phyloP scores from a whole-genome alignment of 805 yeast genomes.

The Kodamaea kaohsiungensis region DNA sequence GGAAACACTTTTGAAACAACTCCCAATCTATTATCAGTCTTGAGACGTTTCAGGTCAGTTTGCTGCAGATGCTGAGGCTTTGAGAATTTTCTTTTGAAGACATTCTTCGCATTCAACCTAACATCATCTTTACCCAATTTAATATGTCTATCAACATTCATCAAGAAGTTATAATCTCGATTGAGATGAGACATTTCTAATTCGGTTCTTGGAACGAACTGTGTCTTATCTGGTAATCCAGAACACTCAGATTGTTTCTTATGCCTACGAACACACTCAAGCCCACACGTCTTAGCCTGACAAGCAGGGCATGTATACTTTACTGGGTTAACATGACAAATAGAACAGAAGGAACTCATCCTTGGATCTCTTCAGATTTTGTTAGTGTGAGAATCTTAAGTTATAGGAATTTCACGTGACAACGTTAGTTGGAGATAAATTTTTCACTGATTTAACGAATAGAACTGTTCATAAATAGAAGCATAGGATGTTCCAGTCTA shows the following conservation, averaged over 20 bases:
- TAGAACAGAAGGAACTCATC: conserved; percentile 7
- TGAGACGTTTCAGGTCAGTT: conserved; percentile 17
- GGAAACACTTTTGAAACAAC: conserved; percentile 24
- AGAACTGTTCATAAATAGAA: not conserved
- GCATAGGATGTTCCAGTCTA: conserved; percentile 1
- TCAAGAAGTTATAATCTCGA: conserved; percentile 79
- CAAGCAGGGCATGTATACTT: conserved; percentile 88
- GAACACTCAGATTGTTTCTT: conserved; percentile 62
- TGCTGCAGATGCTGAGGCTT: conserved; percentile 11
- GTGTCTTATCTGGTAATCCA: conserved; percentile 64
- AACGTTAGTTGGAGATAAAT: conserved; percentile 1
- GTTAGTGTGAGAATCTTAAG: too few relatives aligned
- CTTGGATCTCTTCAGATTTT: not conserved
- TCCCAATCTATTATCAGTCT: conserved; percentile 25
- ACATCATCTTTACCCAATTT: conserved; percentile 58
- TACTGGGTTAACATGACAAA: conserved; percentile 37
- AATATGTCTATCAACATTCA: conserved; percentile 58
- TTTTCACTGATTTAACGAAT: not conserved
- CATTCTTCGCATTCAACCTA: conserved; percentile 42
- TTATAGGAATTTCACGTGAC: too few relatives aligned
- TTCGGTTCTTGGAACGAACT: conserved; percentile 51
- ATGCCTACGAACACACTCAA: conserved; percentile 71
- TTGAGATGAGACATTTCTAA: conserved; percentile 58
- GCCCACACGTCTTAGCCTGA: conserved; percentile 61
- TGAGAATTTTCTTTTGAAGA: conserved; percentile 31